These are phyloP conservation scores for Colletotrichum liaoningense DNA, from an alignment of 2,329 filamentous ascomycete genomes.

Conservation along the genomic window DNA sequence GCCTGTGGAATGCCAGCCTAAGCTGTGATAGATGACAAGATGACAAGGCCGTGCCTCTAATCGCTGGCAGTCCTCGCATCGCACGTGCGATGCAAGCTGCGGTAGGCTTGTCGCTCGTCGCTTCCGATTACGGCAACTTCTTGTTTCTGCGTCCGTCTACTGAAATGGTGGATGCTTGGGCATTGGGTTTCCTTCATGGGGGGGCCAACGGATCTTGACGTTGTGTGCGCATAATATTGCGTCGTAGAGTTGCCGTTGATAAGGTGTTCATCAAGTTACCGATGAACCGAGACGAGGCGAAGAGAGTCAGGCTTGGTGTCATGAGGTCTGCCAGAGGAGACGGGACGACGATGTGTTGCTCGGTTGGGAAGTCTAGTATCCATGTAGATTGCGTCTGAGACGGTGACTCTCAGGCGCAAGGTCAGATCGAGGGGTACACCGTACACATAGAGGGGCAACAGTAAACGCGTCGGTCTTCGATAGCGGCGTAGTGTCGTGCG, in stretches of 20 bases:
- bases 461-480: slow-evolving; percentile 4
- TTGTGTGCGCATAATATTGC: background rate
- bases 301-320: background rate
- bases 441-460: background rate
- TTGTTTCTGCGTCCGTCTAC: background rate
- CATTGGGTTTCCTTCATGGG: background rate
- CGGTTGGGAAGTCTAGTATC: slow-evolving; percentile 1
- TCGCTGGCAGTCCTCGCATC: background rate
- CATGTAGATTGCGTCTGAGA: slow-evolving; percentile 9
- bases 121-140: background rate
- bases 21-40: background rate
- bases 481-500: background rate
- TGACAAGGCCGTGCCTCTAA: background rate
- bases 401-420: background rate
- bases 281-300: background rate
- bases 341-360: slow-evolving; percentile 1
- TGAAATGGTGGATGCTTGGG: background rate
- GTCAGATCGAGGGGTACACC: background rate
- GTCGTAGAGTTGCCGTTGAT: background rate
- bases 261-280: background rate
- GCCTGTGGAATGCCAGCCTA: background rate
- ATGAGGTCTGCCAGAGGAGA: background rate
- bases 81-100: slow-evolving; percentile 9
- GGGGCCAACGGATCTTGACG: background rate
- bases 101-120: background rate